Percentiles rank a stretch among this genome's conserved stretches.
These are phyloP conservation scores for Candida buenavistaensis DNA, from an alignment of 1,139 yeast genomes.

Conservation along the genomic window DNA sequence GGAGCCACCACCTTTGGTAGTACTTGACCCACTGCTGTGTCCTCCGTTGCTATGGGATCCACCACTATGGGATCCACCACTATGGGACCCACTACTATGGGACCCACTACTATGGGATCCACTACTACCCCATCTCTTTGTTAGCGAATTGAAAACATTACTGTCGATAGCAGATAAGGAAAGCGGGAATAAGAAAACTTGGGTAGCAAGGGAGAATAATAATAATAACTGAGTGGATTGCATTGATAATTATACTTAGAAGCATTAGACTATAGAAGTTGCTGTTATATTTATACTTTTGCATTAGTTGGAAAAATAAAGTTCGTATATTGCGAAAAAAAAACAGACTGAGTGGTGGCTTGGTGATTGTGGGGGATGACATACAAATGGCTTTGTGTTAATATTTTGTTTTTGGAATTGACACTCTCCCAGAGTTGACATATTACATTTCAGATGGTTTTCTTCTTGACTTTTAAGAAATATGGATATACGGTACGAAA, in stretches of 20 bases:
- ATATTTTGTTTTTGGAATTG: no score
- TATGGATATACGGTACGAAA: no score
- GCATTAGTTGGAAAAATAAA: no score
- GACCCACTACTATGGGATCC: constrained; percentile 1
- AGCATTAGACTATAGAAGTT: neutral
- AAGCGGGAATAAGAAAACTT: constrained; percentile 2
- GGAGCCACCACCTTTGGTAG: neutral
- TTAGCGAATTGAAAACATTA: neutral
- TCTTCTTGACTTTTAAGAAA: no score
- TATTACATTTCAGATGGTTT: no score
- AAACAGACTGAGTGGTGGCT: no score
- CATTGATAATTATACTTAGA: neutral
- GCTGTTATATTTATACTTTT: neutral
- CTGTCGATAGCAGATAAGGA: neutral
- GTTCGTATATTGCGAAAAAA: no score
- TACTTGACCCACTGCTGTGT: neutral
- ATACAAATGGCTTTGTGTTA: no score
- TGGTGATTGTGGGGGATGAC: no score
- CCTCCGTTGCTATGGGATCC: neutral
- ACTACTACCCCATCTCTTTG: constrained; percentile 3
- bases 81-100: no score
- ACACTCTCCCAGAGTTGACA: no score
- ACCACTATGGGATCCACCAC: neutral
- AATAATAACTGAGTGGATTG: constrained; percentile 1
- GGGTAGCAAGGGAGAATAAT: constrained; percentile 1